These are phyloP conservation scores for Perkinsus chesapeaki DNA, from an alignment of 169 alveolate genomes.

Conservation along the genomic window DNA sequence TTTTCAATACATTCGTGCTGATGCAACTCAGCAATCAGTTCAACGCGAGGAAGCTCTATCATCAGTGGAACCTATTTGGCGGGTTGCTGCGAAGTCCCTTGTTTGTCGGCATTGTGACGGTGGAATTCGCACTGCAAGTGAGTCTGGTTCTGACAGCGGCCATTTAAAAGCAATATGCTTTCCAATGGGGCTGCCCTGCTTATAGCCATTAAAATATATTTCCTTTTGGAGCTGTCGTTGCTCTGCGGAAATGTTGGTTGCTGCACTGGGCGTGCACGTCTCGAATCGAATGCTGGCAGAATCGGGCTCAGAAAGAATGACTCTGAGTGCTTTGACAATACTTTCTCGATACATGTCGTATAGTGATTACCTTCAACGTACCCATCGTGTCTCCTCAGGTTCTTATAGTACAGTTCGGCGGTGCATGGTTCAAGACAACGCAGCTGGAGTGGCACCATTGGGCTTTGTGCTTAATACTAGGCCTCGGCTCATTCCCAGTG, in stretches of 20 bases:
- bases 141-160: neutral
- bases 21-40: constrained; percentile 71
- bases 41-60: constrained; percentile 72
- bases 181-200: no score
- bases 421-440: neutral
- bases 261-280: no score
- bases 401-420: neutral
- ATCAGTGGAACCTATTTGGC: constrained; percentile 60
- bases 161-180: neutral
- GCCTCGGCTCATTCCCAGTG: neutral
- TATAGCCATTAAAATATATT: no score
- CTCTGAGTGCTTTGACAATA: neutral
- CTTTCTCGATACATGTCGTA: no score
- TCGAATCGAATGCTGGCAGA: no score
- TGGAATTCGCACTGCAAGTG: neutral
- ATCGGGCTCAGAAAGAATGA: no score
- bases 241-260: no score
- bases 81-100: constrained; percentile 34
- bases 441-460: neutral
- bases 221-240: no score
- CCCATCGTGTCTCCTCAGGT: neutral
- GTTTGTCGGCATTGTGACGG: neutral
- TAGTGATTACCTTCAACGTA: neutral
- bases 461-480: neutral
- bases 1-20: constrained; percentile 79